Base-by-base conservation (phyloP, 352 stramenopile species). In the Plasmopara viticola region DNA sequence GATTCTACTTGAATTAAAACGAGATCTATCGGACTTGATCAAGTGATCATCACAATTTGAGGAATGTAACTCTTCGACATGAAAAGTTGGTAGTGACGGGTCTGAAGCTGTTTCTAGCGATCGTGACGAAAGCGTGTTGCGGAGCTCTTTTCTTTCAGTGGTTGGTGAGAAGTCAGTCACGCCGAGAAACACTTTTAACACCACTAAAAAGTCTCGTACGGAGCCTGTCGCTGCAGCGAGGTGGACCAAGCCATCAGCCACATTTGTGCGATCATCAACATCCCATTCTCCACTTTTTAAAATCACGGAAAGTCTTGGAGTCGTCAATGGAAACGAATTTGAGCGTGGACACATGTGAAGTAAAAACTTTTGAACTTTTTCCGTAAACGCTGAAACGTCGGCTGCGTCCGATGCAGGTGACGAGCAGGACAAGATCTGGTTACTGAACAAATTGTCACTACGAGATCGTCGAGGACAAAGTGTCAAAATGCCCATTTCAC, bases 121-220 rank as follows among this genome's bases (percentile, higher is more conserved):
- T 0, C 50, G 56, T 4, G 60, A 62, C 6, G 66, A 65, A 6
- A 63, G 46, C 28, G 31, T 35, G 31, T 12, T 35, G 10, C 43
- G 42, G 14, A 54, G 42, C 20, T 86, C 74, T 44, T 68, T 72
- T 14, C 10, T 15, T 0, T 1, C 28, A 44, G 35, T 6, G 3
- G 66, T 57, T 0, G 28, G 9, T 4, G 7, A 29, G 29, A 43
- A 43, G 28, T 79, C 57, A 5, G 44, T 58, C 6, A 64, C 60
- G 3, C 77, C 74, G 15, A 90, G 49, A 38, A 92, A 53, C 6
- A 92, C 66, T 30, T 58, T 58, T 0, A 92, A 9, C 4, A 78
- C 68, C 9, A 79, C 17, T 5, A 92, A 55, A 9, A 87, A 84
- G 40, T 87, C 77, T 1, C 64, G 55, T 3, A 87, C 45, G 0